Evolutionary conservation across 129 eudicot species (phyloP).

Genomic region (Heracleum sosnowskyi): DNA sequence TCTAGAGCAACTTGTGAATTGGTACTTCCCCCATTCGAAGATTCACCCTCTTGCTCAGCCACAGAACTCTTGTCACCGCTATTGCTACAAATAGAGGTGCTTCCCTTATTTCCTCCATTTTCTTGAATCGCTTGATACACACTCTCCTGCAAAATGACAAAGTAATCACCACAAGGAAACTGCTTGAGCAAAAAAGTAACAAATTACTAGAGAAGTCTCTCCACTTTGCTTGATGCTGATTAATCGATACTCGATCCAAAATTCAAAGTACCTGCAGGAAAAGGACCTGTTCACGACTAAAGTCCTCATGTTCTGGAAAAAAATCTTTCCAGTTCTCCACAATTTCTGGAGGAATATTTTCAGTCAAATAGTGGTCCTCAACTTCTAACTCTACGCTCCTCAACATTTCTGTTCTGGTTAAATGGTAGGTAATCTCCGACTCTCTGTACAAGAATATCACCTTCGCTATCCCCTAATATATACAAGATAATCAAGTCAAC

Average conservation of each 20-base stretch:
- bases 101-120: conserved; percentile 23
- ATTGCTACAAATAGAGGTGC: conserved; percentile 23
- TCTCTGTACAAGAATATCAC: too few species aligned
- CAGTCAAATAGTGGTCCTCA: conserved; percentile 26
- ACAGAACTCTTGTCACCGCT: conserved; percentile 24
- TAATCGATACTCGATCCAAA: not conserved
- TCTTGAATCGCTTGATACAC: conserved; percentile 47
- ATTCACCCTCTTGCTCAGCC: conserved; percentile 45
- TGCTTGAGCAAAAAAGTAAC: not conserved
- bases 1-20: conserved; percentile 56
- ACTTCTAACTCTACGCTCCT: not conserved
- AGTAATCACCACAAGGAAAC: not conserved
- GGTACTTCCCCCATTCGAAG: conserved; percentile 29
- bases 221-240: not conserved
- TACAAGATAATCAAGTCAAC: not conserved
- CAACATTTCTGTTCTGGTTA: not conserved
- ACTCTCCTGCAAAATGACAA: conserved; percentile 39
- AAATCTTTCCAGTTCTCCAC: conserved; percentile 44
- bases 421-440: not conserved
- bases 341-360: conserved; percentile 39
- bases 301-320: conserved; percentile 53
- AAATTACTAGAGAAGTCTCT: not conserved
- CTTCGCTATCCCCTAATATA: not conserved
- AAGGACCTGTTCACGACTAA: conserved; percentile 63
- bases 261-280: conserved; percentile 45